Conservation (phyloP, 23 red algal genomes). For the Gracilaria vermiculophylla region DNA sequence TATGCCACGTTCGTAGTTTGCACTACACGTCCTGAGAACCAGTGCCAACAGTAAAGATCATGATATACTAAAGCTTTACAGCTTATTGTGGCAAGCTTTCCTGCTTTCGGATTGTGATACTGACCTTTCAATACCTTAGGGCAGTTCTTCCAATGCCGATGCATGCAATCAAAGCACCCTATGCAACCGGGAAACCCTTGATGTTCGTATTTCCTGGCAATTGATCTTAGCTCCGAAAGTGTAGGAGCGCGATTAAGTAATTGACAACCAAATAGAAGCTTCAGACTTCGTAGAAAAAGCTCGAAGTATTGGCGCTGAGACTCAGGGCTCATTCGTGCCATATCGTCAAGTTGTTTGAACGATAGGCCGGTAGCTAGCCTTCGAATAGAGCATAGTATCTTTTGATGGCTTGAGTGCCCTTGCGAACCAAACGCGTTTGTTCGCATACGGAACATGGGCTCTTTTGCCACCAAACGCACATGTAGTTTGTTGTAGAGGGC, state of each 20-base stretch:
- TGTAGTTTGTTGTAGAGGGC: background rate
- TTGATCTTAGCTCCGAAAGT: background rate
- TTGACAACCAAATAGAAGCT: background rate
- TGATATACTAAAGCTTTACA: constrained; percentile 7
- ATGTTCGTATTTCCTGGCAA: background rate
- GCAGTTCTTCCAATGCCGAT: constrained; percentile 51
- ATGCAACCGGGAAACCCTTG: constrained; percentile 30
- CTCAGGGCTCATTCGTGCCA: background rate
- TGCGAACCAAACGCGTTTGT: background rate
- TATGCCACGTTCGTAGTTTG: no score
- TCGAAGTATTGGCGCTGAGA: background rate
- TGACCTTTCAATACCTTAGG: constrained; percentile 16
- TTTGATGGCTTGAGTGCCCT: background rate
- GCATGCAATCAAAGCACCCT: constrained; percentile 34
- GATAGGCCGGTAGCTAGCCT: background rate
- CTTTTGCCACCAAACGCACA: background rate
- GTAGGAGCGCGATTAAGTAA: background rate
- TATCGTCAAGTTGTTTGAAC: background rate
- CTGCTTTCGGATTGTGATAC: no score
- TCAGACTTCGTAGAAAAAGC: background rate
- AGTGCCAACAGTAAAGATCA: constrained; percentile 26
- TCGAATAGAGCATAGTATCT: background rate
- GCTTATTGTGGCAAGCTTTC: constrained; percentile 25
- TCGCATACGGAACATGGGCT: background rate
- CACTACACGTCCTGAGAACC: no score